phyloP scores from a whole-genome alignment of 345 rosid genomes.

The Eucalyptus lansdowneana region DNA sequence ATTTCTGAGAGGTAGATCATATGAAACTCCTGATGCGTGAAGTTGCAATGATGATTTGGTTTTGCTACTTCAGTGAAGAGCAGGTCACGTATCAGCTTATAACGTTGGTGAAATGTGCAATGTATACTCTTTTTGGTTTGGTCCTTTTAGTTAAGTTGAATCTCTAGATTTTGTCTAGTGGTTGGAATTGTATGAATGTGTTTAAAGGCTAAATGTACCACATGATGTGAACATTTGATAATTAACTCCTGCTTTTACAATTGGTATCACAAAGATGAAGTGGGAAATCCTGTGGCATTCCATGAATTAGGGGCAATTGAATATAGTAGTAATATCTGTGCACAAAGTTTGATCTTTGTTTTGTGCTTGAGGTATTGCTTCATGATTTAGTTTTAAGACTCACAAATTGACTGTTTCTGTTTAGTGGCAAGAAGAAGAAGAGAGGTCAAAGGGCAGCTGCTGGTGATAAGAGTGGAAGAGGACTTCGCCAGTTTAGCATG shows the following conservation, averaged over 20 bases:
- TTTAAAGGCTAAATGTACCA: neutral
- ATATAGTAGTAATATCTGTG: neutral
- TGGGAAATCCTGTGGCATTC: neutral
- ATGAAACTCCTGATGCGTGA: neutral
- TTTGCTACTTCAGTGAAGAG: neutral
- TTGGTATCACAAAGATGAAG: neutral
- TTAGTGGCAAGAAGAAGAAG: constrained; percentile 80
- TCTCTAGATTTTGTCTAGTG: neutral
- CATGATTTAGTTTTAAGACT: neutral
- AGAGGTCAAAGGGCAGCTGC: constrained; percentile 83
- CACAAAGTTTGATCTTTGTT: neutral
- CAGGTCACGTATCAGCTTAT: neutral
- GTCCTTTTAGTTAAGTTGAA: neutral
- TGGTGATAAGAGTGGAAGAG: constrained; percentile 94
- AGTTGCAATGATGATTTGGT: neutral
- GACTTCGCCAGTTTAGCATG: constrained; percentile 99
- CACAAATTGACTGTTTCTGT: neutral
- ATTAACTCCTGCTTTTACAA: neutral
- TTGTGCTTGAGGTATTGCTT: neutral
- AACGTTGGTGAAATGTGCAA: neutral
- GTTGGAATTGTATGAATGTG: neutral
- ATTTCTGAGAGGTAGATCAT: neutral
- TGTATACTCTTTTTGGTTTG: neutral
- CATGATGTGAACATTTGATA: neutral
- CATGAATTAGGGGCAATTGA: neutral